These are phyloP conservation scores for Lipomyces kockii DNA, from an alignment of 805 yeast genomes.

Conservation along the genomic window DNA sequence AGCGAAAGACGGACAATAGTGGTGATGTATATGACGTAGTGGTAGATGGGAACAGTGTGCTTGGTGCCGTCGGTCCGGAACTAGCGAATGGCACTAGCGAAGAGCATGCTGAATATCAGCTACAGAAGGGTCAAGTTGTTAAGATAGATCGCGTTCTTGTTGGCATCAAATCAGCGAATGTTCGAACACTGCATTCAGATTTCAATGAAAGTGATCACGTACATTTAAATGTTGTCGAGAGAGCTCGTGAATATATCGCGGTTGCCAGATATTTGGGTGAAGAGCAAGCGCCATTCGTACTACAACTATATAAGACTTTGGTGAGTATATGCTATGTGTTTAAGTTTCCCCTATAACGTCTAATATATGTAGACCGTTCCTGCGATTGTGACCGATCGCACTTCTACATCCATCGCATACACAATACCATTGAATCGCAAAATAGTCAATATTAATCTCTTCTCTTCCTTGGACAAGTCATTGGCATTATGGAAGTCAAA, in stretches of 20 bases:
- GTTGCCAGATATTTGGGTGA: slow-evolving; percentile 69
- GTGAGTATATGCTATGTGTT: slow-evolving; percentile 7
- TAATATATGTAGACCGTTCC: slow-evolving; percentile 27
- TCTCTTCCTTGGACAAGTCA: slow-evolving; percentile 72
- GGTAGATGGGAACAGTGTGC: slow-evolving; percentile 22
- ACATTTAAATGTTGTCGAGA: slow-evolving; percentile 62
- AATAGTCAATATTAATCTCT: slow-evolving; percentile 54
- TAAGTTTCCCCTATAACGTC: background rate
- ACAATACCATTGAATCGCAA: slow-evolving; percentile 34
- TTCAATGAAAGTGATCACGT: slow-evolving; percentile 58
- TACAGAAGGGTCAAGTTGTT: slow-evolving; percentile 61
- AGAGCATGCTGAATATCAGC: slow-evolving; percentile 17
- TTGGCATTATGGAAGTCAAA: slow-evolving; percentile 53
- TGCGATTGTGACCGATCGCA: slow-evolving; percentile 38
- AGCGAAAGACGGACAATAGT: background rate
- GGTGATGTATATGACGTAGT: slow-evolving; percentile 14
- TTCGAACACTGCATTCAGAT: slow-evolving; percentile 43
- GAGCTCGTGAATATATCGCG: slow-evolving; percentile 81
- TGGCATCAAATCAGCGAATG: slow-evolving; percentile 53
- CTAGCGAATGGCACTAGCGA: slow-evolving; percentile 12
- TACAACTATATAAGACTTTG: slow-evolving; percentile 64
- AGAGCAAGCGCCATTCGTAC: slow-evolving; percentile 55
- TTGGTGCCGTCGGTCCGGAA: slow-evolving; percentile 25
- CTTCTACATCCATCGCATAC: slow-evolving; percentile 18
- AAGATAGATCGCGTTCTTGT: slow-evolving; percentile 72